Base-by-base conservation (phyloP, 1,284 basidiomycete genomes). In the Rhodotorula sp. region DNA sequence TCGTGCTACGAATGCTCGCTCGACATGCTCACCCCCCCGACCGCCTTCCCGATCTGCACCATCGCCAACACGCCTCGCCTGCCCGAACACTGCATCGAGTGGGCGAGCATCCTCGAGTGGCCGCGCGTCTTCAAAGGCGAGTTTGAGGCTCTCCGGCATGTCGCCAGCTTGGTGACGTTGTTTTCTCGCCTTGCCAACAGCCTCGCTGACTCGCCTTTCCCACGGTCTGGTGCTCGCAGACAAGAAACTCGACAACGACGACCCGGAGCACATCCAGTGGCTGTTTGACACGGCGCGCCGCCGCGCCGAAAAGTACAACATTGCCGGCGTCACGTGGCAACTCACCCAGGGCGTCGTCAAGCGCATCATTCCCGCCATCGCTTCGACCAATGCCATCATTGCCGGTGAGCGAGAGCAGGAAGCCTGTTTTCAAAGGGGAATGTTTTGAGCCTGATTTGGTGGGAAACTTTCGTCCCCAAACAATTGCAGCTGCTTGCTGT, bases 91-190 rank as follows among this genome's bases (percentile, higher is more conserved):
- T 99, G 97, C 80, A 98, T 99, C 79, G 97, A 99, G 82, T 99
- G 97, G 95, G 97, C 97, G 0, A 95, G 92, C 60, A 95, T 99
- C n/a, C 85, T 99, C 49, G 95, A 99, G 82, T 99, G 97, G 97
- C 95, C 95, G 6, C 87, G 88, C 49, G 88, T 93, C 2, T 89
- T 91, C 77, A 91, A 90, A 81, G 92, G 93, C 93, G 67, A 68
- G 84, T 74, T 7, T 2, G n/a, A 5, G 8, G 54, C n/a, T 28
- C 28, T 21, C n/a, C 38, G n/a, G 34, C 28, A 57, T 76, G 18
- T 6, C 21, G 1, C 16, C n/a, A 38, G 34, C 34, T 38, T 5
- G 12, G 15, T n/a, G 49, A 19, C 18, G 64, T 45, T 56, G 34
- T 52, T 26, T 7, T 52, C 38, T 54, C 54, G 31, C 45, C 34